These are phyloP conservation scores for Cladosporium sp. DNA, from an alignment of 2,329 filamentous ascomycete species.

Conservation along the genomic window DNA sequence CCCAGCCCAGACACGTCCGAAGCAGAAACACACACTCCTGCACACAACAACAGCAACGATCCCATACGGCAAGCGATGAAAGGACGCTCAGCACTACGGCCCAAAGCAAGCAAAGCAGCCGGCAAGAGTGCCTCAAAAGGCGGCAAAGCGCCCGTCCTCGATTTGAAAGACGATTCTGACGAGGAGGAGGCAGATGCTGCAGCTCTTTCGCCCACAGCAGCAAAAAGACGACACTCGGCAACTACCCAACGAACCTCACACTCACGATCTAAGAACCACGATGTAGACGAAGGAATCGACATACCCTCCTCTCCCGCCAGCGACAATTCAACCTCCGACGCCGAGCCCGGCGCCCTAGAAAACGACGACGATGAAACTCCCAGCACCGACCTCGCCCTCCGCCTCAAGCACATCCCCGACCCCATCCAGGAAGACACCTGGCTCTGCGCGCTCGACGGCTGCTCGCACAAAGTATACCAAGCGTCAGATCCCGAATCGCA, in stretches of 20 bases:
- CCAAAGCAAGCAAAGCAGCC: slow-evolving; percentile 27
- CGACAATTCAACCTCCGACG: slow-evolving; percentile 5
- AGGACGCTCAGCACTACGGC: slow-evolving; percentile 30
- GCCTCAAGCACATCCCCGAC: slow-evolving; percentile 19
- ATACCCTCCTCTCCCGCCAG: slow-evolving; percentile 27
- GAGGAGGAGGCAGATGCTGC: neutral
- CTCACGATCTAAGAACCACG: neutral
- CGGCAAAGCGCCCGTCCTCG: slow-evolving; percentile 27
- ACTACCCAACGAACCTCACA: neutral
- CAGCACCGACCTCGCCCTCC: slow-evolving; percentile 6
- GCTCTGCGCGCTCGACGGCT: slow-evolving; percentile 62
- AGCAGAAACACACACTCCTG: slow-evolving; percentile 15
- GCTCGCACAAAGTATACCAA: slow-evolving; percentile 59
- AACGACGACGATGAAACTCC: neutral
- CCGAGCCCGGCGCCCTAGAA: slow-evolving; percentile 10
- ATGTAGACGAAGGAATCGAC: slow-evolving; percentile 33
- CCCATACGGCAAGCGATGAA: slow-evolving; percentile 19
- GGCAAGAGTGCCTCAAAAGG: slow-evolving; percentile 23
- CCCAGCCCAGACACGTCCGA: slow-evolving; percentile 12
- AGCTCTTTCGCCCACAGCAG: slow-evolving; percentile 8
- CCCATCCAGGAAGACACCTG: slow-evolving; percentile 51
- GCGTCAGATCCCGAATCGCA: slow-evolving; percentile 55
- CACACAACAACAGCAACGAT: slow-evolving; percentile 22
- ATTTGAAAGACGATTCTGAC: slow-evolving; percentile 24
- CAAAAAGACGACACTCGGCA: neutral